phyloP scores from a whole-genome alignment of 2,329 filamentous ascomycete genomes.

The Sporothrix protearum region DNA sequence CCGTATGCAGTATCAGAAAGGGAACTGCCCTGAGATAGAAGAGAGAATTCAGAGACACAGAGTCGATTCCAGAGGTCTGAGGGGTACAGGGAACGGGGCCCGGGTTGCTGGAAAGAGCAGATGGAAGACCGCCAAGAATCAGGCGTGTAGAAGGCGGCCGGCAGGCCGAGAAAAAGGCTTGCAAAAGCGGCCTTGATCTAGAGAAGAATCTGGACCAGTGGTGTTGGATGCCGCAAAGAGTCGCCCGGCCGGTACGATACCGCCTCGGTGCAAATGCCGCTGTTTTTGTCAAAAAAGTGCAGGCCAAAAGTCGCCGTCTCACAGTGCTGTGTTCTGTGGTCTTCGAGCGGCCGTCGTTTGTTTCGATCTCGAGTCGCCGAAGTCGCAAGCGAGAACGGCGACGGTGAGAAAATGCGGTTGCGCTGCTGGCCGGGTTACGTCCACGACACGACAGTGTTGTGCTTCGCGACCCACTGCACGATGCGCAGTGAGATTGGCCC shows the following conservation, averaged over 20 bases:
- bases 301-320: neutral
- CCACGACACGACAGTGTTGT: slow-evolving; percentile 10
- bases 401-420: neutral
- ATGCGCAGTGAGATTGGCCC: neutral
- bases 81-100: neutral
- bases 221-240: neutral
- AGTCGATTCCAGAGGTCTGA: neutral
- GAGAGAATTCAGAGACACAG: neutral
- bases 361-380: neutral
- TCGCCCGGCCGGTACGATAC: neutral
- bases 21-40: neutral
- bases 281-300: neutral
- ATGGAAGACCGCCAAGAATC: slow-evolving; percentile 2
- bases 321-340: neutral
- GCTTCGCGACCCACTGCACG: slow-evolving; percentile 4
- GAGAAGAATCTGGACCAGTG: neutral
- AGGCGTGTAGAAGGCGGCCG: neutral
- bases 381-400: neutral
- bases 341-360: neutral
- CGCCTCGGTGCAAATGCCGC: neutral
- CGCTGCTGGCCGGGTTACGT: neutral
- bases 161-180: neutral
- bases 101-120: neutral
- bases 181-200: neutral
- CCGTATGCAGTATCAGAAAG: slow-evolving; percentile 1